phyloP scores from a whole-genome alignment of 176 grass and related monocot species.

The Alloteropsis semialata region DNA sequence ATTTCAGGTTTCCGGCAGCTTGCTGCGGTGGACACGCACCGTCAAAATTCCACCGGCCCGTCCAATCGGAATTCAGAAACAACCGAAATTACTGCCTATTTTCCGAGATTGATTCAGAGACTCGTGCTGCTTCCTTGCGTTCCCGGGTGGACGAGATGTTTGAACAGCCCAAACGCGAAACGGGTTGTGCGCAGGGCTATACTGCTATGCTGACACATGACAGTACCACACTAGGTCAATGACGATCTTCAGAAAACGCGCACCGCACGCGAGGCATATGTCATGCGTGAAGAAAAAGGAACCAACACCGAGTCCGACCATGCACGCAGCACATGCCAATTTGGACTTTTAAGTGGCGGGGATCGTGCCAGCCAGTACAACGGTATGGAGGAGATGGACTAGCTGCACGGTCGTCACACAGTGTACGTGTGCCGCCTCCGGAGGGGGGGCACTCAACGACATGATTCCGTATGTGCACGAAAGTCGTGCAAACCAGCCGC shows the following conservation, averaged over 20 bases:
- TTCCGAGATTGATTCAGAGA: background rate
- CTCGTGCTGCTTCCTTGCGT: background rate
- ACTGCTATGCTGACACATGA: background rate
- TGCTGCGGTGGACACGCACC: too few relatives aligned
- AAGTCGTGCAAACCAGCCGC: too few relatives aligned
- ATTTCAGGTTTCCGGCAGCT: background rate
- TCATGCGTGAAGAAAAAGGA: background rate
- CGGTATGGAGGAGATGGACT: background rate
- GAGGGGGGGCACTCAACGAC: too few relatives aligned
- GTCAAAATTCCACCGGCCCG: background rate
- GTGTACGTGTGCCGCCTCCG: background rate
- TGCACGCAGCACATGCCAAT: background rate
- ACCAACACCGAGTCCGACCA: constrained; percentile 15
- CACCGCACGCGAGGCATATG: background rate
- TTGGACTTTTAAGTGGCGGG: background rate
- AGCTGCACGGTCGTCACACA: background rate
- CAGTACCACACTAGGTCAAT: background rate
- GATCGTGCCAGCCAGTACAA: background rate
- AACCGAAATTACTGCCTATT: background rate
- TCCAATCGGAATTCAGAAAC: background rate
- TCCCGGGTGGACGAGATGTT: constrained; percentile 22
- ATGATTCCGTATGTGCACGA: too few relatives aligned
- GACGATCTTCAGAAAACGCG: background rate
- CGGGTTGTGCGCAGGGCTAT: background rate
- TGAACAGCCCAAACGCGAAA: background rate